Conservation (phyloP, 768 basidiomycete genomes). For the Pleurotus tuber-regium region DNA sequence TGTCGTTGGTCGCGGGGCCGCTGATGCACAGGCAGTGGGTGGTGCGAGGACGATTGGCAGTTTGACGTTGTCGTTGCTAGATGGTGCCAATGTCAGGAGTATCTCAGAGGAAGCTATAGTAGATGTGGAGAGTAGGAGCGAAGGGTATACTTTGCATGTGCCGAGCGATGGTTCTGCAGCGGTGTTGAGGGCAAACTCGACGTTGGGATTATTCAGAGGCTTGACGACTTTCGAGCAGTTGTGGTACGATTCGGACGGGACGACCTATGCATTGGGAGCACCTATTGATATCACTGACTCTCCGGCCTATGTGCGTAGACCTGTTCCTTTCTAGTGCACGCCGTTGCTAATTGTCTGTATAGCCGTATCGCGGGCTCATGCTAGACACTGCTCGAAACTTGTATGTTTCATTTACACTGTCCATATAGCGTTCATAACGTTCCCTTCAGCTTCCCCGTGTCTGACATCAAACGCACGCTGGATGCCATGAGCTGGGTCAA, state of each 20-base stretch:
- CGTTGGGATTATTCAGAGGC: constrained; percentile 67
- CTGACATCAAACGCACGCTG: constrained; percentile 64
- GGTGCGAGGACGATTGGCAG: constrained; percentile 39
- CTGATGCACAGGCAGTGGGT: constrained; percentile 36
- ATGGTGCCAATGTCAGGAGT: constrained; percentile 29
- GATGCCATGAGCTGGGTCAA: constrained; percentile 80
- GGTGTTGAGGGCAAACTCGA: constrained; percentile 55
- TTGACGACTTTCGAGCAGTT: constrained; percentile 76
- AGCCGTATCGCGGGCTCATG: constrained; percentile 79
- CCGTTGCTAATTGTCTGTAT: too few species aligned
- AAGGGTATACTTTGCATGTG: constrained; percentile 58
- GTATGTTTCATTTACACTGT: too few species aligned
- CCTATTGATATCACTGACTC: constrained; percentile 59
- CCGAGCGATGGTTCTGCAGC: constrained; percentile 55
- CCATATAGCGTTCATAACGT: constrained; percentile 3
- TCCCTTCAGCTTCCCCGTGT: constrained; percentile 50
- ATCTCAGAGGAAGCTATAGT: constrained; percentile 55
- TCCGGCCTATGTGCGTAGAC: constrained; percentile 58
- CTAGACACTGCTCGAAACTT: constrained; percentile 80
- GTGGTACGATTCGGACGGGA: constrained; percentile 51
- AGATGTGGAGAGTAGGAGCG: constrained; percentile 48
- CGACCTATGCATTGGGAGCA: constrained; percentile 50
- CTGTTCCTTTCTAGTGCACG: too few species aligned
- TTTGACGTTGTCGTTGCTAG: constrained; percentile 42
- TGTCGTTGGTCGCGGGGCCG: constrained; percentile 54